phyloP scores from a whole-genome alignment of 2,329 filamentous ascomycete species.

The Dendryphion nanum region DNA sequence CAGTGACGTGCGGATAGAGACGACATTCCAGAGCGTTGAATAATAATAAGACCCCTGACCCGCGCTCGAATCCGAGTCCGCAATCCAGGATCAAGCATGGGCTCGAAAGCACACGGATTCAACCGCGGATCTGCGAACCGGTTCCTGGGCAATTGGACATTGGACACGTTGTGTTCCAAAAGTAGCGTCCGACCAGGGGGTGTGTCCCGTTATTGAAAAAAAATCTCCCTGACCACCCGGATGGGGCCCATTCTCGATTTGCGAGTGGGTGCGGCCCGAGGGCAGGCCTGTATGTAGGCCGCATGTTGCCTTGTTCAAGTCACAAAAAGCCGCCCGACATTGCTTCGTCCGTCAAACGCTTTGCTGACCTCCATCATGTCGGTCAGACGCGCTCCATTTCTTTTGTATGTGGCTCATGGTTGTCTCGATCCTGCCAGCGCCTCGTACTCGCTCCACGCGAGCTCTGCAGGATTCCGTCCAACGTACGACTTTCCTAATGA shows the following conservation, averaged over 20 bases:
- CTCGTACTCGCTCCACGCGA: constrained; percentile 13
- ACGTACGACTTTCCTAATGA: not conserved
- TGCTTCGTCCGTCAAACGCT: constrained; percentile 2
- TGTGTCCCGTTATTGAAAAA: too few species aligned
- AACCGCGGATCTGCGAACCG: constrained; percentile 40
- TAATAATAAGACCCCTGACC: not conserved
- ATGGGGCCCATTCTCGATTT: constrained; percentile 27
- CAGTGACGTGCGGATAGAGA: constrained; percentile 1
- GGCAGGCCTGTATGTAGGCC: constrained; percentile 22
- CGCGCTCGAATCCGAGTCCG: constrained; percentile 7
- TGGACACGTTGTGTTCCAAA: too few species aligned
- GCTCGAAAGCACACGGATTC: constrained; percentile 21
- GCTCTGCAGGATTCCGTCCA: constrained; percentile 12
- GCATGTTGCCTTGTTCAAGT: too few species aligned
- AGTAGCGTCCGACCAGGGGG: too few species aligned
- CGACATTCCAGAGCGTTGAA: not conserved
- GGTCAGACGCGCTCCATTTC: too few species aligned
- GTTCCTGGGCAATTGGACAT: constrained; percentile 28
- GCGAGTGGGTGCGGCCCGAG: constrained; percentile 37
- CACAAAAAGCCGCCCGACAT: too few species aligned
- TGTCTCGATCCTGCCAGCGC: not conserved
- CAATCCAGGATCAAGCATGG: constrained; percentile 12
- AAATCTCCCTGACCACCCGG: constrained; percentile 9
- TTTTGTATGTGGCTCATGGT: constrained; percentile 13
- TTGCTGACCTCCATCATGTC: constrained; percentile 6